Percentiles rank a stretch among this genome's conserved stretches.
Conservation (phyloP, 768 basidiomycete species). For the Tricholoma hemisulphureum region DNA sequence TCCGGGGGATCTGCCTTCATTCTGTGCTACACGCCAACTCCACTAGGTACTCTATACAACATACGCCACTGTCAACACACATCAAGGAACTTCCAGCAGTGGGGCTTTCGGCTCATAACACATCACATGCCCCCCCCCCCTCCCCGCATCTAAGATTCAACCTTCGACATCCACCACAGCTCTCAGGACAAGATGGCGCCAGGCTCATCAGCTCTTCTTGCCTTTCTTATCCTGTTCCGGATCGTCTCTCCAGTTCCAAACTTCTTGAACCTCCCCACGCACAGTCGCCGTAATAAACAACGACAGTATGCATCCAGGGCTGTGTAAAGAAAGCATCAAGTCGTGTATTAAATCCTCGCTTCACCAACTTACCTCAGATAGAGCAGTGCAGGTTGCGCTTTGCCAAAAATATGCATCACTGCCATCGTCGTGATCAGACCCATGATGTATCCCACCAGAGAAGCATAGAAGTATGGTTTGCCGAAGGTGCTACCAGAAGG, state of each 20-base stretch:
- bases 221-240: conserved; percentile 22
- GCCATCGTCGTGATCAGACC: conserved; percentile 77
- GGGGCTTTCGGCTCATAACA: too few species aligned
- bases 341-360: background rate
- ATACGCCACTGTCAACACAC: too few species aligned
- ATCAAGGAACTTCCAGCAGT: too few species aligned
- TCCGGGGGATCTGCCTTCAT: too few species aligned
- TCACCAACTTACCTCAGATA: conserved; percentile 70
- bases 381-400: conserved; percentile 88
- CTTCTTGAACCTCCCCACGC: conserved; percentile 67
- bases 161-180: too few species aligned
- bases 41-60: too few species aligned
- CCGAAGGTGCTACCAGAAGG: conserved; percentile 36
- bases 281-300: conserved; percentile 57
- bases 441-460: conserved; percentile 66
- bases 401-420: conserved; percentile 76
- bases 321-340: conserved; percentile 22
- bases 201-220: conserved; percentile 1
- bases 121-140: too few species aligned
- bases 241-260: conserved; percentile 74
- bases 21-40: too few species aligned
- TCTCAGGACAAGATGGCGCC: too few species aligned
- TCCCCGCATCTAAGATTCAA: too few species aligned
- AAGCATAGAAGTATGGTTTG: conserved; percentile 76
- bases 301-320: conserved; percentile 75